Conservation (phyloP, 176 grass and related monocot species). For the Avena sativa region DNA sequence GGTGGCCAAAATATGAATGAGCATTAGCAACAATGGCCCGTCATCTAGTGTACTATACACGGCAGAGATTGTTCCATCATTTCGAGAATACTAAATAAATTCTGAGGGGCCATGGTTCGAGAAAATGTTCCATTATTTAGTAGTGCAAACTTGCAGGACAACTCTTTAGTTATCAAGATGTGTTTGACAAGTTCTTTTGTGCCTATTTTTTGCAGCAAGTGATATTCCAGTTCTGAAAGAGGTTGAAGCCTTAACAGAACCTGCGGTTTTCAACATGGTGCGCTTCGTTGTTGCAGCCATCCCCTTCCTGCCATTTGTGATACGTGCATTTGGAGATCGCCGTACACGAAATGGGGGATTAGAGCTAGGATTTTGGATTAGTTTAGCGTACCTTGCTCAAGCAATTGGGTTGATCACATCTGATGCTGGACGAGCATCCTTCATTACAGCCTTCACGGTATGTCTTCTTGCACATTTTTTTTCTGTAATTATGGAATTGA, state of each 20-base stretch:
- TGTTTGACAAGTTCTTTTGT: neutral
- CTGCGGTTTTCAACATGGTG: conserved; percentile 88
- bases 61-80: neutral
- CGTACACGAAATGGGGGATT: conserved; percentile 61
- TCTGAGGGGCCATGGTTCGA: too few relatives aligned
- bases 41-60: neutral
- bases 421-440: conserved; percentile 85
- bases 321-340: conserved; percentile 50
- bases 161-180: neutral
- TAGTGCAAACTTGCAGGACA: neutral
- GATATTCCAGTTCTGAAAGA: conserved; percentile 98
- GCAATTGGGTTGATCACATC: conserved; percentile 85
- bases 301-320: conserved; percentile 69
- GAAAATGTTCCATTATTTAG: neutral
- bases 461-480: conserved; percentile 7
- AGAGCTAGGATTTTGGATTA: conserved; percentile 88
- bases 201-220: conserved; percentile 62
- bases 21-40: neutral
- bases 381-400: conserved; percentile 80
- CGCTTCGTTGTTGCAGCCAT: conserved; percentile 74
- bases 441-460: conserved; percentile 89
- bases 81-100: too few relatives aligned
- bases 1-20: neutral
- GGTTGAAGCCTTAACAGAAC: conserved; percentile 82
- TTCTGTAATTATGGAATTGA: neutral